Evolutionary conservation across 1,284 basidiomycete species (phyloP), one percentile per base, ranked within the genome.

Genomic region (Microbotryomycetes sp.): DNA sequence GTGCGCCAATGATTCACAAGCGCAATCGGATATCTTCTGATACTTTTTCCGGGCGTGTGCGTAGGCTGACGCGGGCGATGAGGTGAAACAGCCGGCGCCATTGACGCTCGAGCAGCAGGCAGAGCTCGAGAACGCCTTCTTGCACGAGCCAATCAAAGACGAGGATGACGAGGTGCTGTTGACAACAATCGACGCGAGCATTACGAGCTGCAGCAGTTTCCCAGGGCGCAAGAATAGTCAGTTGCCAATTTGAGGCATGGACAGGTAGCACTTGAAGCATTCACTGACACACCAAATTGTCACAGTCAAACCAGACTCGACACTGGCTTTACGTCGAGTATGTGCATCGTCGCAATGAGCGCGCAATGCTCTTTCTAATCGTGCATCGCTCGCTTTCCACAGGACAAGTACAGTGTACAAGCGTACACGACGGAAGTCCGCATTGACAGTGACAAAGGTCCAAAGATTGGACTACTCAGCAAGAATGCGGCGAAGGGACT

Each of bases 351-450:
- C n/a, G n/a, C n/a, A n/a, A n/a, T n/a, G n/a, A n/a, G n/a, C n/a
- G n/a, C n/a, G n/a, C n/a, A n/a, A n/a, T n/a, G n/a, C n/a, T n/a
- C n/a, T n/a, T n/a, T n/a, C n/a, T n/a, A n/a, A n/a, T n/a, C n/a
- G n/a, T n/a, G n/a, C n/a, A n/a, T n/a, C n/a, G n/a, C n/a, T n/a
- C n/a, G n/a, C n/a, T n/a, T n/a, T n/a, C n/a, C n/a, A n/a, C 35
- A 41, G 35, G 35, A 41, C 18, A 41, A 41, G 35, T 18, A 41
- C 9, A 41, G 35, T 41, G 18, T 41, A 9, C 11, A 11, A 18
- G 9, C 35, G 35, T 41, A 69, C 51, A 65, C 67, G 9, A 63
- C 67, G 27, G 67, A 62, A 24, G 67, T 64, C 0, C 49, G 67
- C 5, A 57, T 64, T 15, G 27, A 47, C 13, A n/a, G n/a, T n/a